Evolutionary conservation across 2,329 filamentous ascomycete genomes (phyloP), one percentile per base, ranked within the genome.

Genomic region (Diaporthe caulivora): DNA sequence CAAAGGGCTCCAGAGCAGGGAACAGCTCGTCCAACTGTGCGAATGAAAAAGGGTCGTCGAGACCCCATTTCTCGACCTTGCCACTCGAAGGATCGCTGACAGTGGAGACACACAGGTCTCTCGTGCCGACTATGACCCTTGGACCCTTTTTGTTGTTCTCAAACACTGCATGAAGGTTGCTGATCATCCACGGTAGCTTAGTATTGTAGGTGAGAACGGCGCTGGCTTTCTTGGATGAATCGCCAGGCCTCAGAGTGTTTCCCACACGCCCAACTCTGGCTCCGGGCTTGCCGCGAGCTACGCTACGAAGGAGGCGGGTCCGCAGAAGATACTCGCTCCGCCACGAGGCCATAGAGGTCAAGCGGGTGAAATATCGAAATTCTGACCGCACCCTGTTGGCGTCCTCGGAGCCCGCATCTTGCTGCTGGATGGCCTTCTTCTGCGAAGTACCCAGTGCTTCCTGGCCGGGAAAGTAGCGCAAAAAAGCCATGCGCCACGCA

Each of bases 261-360:
- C 90, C 89, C 72, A 86, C 83, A 40, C 83, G 89, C 80, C 78
- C 86, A 83, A 69, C 67, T 60, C 86, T 85, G 49, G 92, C 88
- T 77, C 88, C 84, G 73, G 96, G 95, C 80, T 95, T 97, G 67
- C 96, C 97, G 74, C 94, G 92, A 60, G 89, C 89, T 72, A 98
- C 86, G 75, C 94, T 97, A 57, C 95, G 91, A 69, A 98, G 85
- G 68, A 98, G 88, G 60, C 94, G 90, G 2, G 95, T 98, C 60
- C 97, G 90, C 72, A 98, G 85, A 62, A 98, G 93, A 79, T 98
- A 99, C 82, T 99, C 97, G 82, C 94, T 98, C 77, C 96, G 91
- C 96, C 97, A 98, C 11, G 95, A 97, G n/a, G 95, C 93, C 75
- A 95, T 84, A 4, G 92, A 88, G 13, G 94, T 97, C 71, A 99